A percentile compares a stretch with the other conserved stretches of the same genome.
Conservation (phyloP, 345 rosid species). For the Citrus mangshanensis region DNA sequence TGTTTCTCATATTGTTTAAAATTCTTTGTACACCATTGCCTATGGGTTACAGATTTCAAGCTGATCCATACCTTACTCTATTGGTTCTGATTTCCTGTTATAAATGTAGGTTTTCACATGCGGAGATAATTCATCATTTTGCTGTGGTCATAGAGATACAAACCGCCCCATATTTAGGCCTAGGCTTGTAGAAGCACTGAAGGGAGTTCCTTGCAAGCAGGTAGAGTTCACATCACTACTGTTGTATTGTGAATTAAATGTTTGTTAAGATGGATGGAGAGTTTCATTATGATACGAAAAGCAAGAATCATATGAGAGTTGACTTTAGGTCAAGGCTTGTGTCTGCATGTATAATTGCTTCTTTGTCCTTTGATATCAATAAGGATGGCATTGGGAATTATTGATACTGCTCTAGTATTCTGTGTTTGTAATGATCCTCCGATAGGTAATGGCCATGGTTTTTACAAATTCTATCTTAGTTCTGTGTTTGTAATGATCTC, state of each 20-base stretch:
- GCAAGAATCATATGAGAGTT: background rate
- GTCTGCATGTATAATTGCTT: background rate
- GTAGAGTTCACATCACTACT: constrained; percentile 27
- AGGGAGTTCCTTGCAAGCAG: constrained; percentile 84
- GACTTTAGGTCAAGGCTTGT: background rate
- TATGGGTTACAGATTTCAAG: background rate
- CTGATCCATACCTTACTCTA: background rate
- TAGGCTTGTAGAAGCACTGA: constrained; percentile 78
- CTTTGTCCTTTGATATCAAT: background rate
- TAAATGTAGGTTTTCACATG: constrained; percentile 81
- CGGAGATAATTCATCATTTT: constrained; percentile 90
- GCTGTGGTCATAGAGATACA: constrained; percentile 79
- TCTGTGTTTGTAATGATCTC: background rate
- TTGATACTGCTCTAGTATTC: background rate
- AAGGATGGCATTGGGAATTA: background rate
- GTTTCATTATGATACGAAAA: background rate
- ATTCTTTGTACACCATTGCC: background rate
- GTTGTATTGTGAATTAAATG: background rate
- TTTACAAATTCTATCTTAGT: background rate
- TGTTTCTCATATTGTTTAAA: background rate
- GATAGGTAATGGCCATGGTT: background rate
- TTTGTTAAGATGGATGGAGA: background rate
- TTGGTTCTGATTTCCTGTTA: background rate
- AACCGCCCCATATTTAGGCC: constrained; percentile 81
- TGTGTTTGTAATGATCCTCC: background rate